Percentiles rank a stretch among this genome's conserved stretches.
Evolutionary conservation across 441 rosid species (phyloP).

Genomic region (Isatis lusitanica): DNA sequence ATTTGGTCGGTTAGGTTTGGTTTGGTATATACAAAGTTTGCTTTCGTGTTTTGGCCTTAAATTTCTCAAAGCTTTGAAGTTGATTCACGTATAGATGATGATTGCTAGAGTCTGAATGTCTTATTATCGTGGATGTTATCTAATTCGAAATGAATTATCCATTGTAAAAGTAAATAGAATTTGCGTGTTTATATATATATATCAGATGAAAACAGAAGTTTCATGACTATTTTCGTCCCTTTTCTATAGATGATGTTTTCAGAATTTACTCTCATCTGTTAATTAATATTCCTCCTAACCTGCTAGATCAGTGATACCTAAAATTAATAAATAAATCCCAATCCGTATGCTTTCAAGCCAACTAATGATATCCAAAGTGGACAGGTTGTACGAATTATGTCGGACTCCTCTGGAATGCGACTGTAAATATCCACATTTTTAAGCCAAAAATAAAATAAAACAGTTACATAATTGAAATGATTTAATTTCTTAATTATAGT

Average conservation of each 20-base stretch:
- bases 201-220: not conserved
- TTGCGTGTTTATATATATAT: too few species aligned
- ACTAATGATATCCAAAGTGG: not conserved
- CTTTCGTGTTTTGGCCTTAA: not conserved
- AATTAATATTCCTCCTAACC: not conserved
- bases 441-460: not conserved
- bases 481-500: not conserved
- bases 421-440: not conserved
- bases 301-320: not conserved
- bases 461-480: not conserved
- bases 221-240: not conserved
- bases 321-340: not conserved
- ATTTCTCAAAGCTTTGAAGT: not conserved
- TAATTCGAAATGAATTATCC: too few species aligned
- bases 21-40: not conserved
- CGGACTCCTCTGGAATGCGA: not conserved
- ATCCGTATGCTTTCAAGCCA: not conserved
- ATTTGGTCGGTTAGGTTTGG: not conserved
- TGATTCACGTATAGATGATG: not conserved
- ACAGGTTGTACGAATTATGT: conserved; percentile 10
- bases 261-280: not conserved
- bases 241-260: not conserved
- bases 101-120: not conserved
- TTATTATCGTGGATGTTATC: not conserved
- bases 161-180: too few species aligned